Evolutionary conservation across 139 green algal species (phyloP).

Genomic region (Auxenochlorella pyrenoidosa): DNA sequence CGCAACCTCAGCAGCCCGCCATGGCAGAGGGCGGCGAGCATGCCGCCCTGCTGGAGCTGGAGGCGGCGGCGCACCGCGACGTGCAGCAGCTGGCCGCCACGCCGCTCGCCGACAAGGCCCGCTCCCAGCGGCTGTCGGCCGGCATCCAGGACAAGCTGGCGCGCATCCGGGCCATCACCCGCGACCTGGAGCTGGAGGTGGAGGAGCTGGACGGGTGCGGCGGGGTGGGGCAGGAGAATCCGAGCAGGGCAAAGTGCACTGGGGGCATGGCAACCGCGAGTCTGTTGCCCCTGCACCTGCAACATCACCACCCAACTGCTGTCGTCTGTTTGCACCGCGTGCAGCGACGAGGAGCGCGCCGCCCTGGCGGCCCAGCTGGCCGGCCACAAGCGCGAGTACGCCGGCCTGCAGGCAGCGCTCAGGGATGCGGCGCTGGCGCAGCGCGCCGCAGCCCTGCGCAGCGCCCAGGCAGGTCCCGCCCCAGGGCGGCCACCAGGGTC

Average conservation of each 20-base stretch:
- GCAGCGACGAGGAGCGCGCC: slow-evolving; percentile 67
- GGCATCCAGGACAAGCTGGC: slow-evolving; percentile 37
- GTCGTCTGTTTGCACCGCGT: background rate
- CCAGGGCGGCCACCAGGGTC: no score
- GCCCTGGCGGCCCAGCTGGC: slow-evolving; percentile 49
- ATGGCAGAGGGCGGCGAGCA: slow-evolving; percentile 18
- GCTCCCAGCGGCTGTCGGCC: background rate
- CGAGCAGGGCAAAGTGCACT: background rate
- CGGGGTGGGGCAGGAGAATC: background rate
- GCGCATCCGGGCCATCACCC: slow-evolving; percentile 53
- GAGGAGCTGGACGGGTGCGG: slow-evolving; percentile 86
- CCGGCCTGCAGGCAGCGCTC: slow-evolving; percentile 32
- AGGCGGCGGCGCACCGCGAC: background rate
- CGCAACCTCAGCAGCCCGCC: background rate
- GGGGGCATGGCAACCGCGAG: no score
- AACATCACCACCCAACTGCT: no score
- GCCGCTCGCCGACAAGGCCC: background rate
- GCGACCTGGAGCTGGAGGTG: slow-evolving; percentile 72
- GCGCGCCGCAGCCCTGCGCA: slow-evolving; percentile 1
- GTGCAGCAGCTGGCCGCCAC: slow-evolving; percentile 9
- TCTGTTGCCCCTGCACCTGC: no score
- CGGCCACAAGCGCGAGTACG: slow-evolving; percentile 38
- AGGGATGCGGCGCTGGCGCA: slow-evolving; percentile 31
- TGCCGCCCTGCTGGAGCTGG: slow-evolving; percentile 12
- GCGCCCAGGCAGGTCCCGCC: background rate